Base-by-base conservation (phyloP, 1,284 basidiomycete species). In the Rhodotorula mucilaginosa region DNA sequence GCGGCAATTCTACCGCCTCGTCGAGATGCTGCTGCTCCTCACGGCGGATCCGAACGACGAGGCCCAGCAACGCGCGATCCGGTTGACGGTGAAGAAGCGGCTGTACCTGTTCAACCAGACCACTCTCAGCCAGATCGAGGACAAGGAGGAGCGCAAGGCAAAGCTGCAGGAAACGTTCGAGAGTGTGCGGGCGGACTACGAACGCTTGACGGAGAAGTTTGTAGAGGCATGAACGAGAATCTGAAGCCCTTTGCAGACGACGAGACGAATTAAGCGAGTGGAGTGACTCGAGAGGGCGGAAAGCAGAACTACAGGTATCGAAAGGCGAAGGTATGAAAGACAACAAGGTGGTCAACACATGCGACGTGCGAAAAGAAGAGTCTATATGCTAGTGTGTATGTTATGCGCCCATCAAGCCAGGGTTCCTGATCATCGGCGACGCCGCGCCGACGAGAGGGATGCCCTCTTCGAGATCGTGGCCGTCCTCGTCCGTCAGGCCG, bases 131-230 rank as follows among this genome's bases (percentile, higher is more conserved):
- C 72, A 71, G 69, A 66, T 77, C 49, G 62, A 72, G 70, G 90
- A 93, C 65, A 89, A 90, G 75, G 84, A 89, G 64, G 95, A 98
- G 80, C 86, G 93, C 58, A 85, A 92, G 67, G 88, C 90, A 71
- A 97, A 95, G 80, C 84, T 99, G 61, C 90, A 96, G 80, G 92
- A 96, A 82, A 98, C 96, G 16, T 99, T 93, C 82, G 88, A 91
- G 79, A 89, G 85, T 70, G 93, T 98, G 21, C 84, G 86, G 65
- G 88, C 92, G 62, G 94, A 95, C 81, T 98, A 98, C 47, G 18
- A 39, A 60, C 29, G 74, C 12, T 57, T 75, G 58, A 68, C 65
- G 34, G 64, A 68, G 39, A 70, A 70, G 48, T 74, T 70, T 34
- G 31, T n/a, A 16, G 66, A 61, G 19, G 19, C 48, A n/a, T 58